phyloP scores from a whole-genome alignment of 208 protist species.

The Tritrichomonas musculus region DNA sequence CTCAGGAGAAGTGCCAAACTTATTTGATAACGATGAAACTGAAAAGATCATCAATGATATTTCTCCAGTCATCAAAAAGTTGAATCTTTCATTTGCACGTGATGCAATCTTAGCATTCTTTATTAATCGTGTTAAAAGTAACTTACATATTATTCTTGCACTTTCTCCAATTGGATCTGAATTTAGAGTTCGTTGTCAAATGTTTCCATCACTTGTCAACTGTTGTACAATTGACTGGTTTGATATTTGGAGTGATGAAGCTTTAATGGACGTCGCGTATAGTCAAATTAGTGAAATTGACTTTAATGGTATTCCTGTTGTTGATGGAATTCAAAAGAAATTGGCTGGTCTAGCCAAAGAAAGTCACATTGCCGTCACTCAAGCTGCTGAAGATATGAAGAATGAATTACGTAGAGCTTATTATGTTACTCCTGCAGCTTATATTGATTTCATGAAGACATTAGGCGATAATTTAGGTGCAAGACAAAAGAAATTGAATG shows the following conservation, averaged over 20 bases:
- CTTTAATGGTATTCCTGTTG: background rate
- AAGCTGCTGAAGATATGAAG: slow-evolving; percentile 66
- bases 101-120: slow-evolving; percentile 79
- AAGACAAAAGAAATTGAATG: slow-evolving; percentile 54
- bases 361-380: slow-evolving; percentile 61
- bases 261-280: slow-evolving; percentile 71
- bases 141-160: slow-evolving; percentile 83
- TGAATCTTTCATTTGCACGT: slow-evolving; percentile 48
- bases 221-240: slow-evolving; percentile 95
- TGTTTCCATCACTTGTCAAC: slow-evolving; percentile 93
- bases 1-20: slow-evolving; percentile 85
- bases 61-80: background rate
- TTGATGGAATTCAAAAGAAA: background rate
- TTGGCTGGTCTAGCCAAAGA: slow-evolving; percentile 65
- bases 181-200: slow-evolving; percentile 78
- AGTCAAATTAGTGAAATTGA: background rate
- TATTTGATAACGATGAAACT: slow-evolving; percentile 80
- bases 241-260: slow-evolving; percentile 81
- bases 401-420: slow-evolving; percentile 74
- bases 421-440: slow-evolving; percentile 88
- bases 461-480: slow-evolving; percentile 67
- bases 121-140: slow-evolving; percentile 73
- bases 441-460: slow-evolving; percentile 78
- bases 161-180: slow-evolving; percentile 78
- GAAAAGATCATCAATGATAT: slow-evolving; percentile 68